phyloP scores from a whole-genome alignment of 805 yeast species.

The Isabelozyma rhagii region DNA sequence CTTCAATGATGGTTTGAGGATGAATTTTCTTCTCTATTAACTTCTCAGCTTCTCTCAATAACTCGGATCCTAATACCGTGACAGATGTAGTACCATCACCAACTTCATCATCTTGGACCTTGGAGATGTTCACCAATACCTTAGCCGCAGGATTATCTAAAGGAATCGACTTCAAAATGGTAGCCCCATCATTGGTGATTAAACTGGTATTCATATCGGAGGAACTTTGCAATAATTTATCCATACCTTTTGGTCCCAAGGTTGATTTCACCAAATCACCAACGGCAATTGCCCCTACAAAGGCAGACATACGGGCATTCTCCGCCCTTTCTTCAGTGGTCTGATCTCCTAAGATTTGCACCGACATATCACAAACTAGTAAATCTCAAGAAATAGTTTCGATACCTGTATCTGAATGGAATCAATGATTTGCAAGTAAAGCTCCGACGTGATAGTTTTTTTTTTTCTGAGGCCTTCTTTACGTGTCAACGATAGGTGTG shows the following conservation, averaged over 20 bases:
- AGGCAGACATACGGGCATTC: constrained; percentile 95
- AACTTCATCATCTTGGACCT: constrained; percentile 96
- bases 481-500: neutral
- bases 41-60: constrained; percentile 90
- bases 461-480: neutral
- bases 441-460: neutral
- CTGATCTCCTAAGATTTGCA: constrained; percentile 94
- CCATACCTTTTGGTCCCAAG: constrained; percentile 99
- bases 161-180: constrained; percentile 90
- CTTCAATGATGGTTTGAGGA: constrained; percentile 97
- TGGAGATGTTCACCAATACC: constrained; percentile 88
- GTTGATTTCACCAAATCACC: constrained; percentile 95
- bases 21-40: constrained; percentile 90
- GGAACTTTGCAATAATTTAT: constrained; percentile 85
- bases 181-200: constrained; percentile 98
- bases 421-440: neutral
- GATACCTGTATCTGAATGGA: neutral
- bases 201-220: constrained; percentile 65
- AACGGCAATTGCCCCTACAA: constrained; percentile 98
- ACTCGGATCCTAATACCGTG: constrained; percentile 84
- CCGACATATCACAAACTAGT: constrained; percentile 50
- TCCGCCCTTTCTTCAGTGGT: constrained; percentile 98
- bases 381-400: neutral
- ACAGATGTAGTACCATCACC: constrained; percentile 99
- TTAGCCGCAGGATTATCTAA: constrained; percentile 97